phyloP scores from a whole-genome alignment of 148 eudicot genomes.

The Diospyros kaki region DNA sequence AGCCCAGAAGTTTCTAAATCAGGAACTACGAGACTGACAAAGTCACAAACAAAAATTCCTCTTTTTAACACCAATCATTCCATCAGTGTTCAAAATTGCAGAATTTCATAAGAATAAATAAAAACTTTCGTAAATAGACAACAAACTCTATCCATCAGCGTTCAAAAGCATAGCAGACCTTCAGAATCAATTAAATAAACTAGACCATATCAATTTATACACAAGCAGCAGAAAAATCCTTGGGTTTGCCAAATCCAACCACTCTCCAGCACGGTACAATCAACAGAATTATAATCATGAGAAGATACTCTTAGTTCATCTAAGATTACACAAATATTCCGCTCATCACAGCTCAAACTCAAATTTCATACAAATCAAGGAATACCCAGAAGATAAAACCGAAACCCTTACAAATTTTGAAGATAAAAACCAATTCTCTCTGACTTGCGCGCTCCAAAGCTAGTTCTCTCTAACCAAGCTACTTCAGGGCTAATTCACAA shows the following conservation, averaged over 20 bases:
- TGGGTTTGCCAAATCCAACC: background rate
- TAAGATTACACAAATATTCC: background rate
- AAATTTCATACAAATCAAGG: no score
- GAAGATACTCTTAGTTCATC: conserved; percentile 4
- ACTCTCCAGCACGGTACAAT: background rate
- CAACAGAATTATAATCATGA: background rate
- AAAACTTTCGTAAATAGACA: background rate
- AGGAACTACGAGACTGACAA: background rate
- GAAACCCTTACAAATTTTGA: no score
- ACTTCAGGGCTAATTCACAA: no score
- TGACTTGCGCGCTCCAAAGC: no score
- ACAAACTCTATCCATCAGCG: background rate
- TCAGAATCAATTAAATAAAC: background rate
- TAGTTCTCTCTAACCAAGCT: no score
- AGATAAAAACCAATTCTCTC: no score
- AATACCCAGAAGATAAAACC: no score
- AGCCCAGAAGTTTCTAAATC: background rate
- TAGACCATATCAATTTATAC: background rate
- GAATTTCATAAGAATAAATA: background rate
- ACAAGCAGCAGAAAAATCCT: background rate
- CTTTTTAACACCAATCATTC: background rate
- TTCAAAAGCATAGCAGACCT: background rate
- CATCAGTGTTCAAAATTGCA: background rate
- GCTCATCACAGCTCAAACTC: background rate
- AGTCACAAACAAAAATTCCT: background rate